Evolutionary conservation across 2,329 filamentous ascomycete genomes (phyloP), one percentile per base, ranked within the genome.

Genomic region (Myriosclerotinia curreyana): DNA sequence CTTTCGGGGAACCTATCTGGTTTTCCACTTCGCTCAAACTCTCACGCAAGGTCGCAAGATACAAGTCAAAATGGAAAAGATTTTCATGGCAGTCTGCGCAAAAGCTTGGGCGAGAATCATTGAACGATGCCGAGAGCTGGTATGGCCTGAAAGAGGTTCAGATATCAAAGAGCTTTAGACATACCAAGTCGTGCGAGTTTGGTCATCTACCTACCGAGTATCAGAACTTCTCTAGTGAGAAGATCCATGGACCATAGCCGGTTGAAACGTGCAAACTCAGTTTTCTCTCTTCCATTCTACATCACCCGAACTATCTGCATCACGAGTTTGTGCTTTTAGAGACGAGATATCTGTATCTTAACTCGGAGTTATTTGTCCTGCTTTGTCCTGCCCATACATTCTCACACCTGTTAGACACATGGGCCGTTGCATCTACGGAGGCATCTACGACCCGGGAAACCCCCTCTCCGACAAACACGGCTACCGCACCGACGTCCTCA

Each of bases 381-480:
- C 7, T 36, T n/a, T 20, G 14, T 5, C 40, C 17, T n/a, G 5
- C 7, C 5, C 22, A 1, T 14, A 28, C 20, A 49, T 12, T 20
- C 40, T 62, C n/a, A 59, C 55, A 36, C 14, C 2, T 20, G 31
- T 40, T 69, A 91, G 89, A 71, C 91, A 95, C 76, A 95, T 95
- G 90, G 91, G 91, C 71, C 86, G 91, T 67, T 95, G 91, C 79
- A 92, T 95, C 73, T 94, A 95, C 75, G 90, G 90, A 68, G 91
- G 91, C 68, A 89, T 95, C 74, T 94, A 92, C 76, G 90, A 94
- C 70, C 90, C 90, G 1, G 83, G 82, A 42, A 92, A 87, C 74
- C 78, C 85, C 3, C 81, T 92, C n/a, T 87, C 89, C 2, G 89
- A 93, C 70, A 80, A 85, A 62, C 80, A 90, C 68, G 90, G 90